Evolutionary conservation across 257 asterid species (phyloP), one percentile per base, ranked within the genome.

Genomic region (Ophiorrhiza pumila): DNA sequence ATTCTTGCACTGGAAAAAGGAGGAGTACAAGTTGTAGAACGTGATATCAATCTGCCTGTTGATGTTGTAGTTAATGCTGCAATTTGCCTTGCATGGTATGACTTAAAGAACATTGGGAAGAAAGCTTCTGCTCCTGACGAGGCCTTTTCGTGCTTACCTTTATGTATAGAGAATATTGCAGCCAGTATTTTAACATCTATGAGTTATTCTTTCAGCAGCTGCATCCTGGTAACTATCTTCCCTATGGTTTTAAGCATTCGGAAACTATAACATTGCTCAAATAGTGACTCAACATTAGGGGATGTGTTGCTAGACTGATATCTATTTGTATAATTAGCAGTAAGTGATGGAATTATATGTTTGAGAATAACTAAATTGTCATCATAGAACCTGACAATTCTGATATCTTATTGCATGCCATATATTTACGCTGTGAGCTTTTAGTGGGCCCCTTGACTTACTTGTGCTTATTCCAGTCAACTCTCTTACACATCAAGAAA

Each of bases 141-240:
- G 84, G 90, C 89, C 67, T 81, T 81, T 77, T 86, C 99, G 64
- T 86, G 89, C 87, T 87, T 95, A 88, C 86, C 99, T 35, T 76
- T 86, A 71, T 95, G 96, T 79, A 82, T 92, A 69, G 98, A 90
- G 85, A 90, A 95, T 86, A 80, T 92, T 76, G 99, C 99, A 32
- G 87, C 92, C 17, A 85, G 85, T 82, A 77, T 81, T 78, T 85
- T 95, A 81, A 92, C 96, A 42, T 92, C 96, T 74, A 81, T 95
- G 87, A 92, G 98, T 80, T 92, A 83, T 83, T 87, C 99, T 85
- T 95, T 92, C 89, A 83, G 88, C 79, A 85, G 90, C 89, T 95
- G 97, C 92, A 87, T 92, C 78, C 89, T 95, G 96, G 97, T 95
- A 95, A 87, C 75, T 78, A 67, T 69, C 60, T 72, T 79, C 47